phyloP scores from a whole-genome alignment of 768 basidiomycete genomes.

The Tulasnella sp. region DNA sequence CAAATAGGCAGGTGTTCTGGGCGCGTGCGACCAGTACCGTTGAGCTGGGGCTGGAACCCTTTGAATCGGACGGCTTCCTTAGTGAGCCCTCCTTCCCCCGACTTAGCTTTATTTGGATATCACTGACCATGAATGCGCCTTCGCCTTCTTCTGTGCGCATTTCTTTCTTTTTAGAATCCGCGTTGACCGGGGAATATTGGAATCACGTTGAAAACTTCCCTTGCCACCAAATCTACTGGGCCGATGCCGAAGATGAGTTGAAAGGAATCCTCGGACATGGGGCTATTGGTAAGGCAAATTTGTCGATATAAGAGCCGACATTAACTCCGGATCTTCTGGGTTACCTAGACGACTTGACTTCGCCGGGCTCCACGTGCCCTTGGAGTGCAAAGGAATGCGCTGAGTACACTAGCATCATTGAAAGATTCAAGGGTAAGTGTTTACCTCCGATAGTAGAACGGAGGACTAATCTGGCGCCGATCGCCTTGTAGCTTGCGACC shows the following conservation, averaged over 20 bases:
- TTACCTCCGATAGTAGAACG: background rate
- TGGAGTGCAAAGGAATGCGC: constrained; percentile 28
- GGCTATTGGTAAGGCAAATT: constrained; percentile 1
- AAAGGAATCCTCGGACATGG: constrained; percentile 28
- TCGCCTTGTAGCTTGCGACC: background rate
- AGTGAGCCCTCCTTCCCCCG: background rate
- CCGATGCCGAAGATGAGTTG: constrained; percentile 28
- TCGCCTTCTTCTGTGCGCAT: background rate
- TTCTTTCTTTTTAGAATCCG: constrained; percentile 15
- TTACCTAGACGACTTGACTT: constrained; percentile 23
- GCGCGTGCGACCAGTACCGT: constrained; percentile 8
- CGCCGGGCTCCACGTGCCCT: constrained; percentile 28
- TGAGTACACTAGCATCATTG: background rate
- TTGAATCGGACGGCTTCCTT: background rate
- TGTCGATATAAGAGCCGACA: background rate
- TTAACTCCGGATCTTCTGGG: background rate
- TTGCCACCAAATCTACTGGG: background rate
- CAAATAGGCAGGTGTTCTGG: constrained; percentile 17
- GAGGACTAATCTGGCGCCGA: background rate
- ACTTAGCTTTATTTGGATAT: background rate
- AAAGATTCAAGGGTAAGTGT: constrained; percentile 13
- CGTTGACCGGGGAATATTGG: constrained; percentile 32
- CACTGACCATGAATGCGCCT: too few relatives aligned
- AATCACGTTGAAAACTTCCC: constrained; percentile 33
- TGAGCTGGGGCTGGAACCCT: constrained; percentile 7